phyloP scores from a whole-genome alignment of 192 early-diverging fungal genomes.

The Coemansia sp. region DNA sequence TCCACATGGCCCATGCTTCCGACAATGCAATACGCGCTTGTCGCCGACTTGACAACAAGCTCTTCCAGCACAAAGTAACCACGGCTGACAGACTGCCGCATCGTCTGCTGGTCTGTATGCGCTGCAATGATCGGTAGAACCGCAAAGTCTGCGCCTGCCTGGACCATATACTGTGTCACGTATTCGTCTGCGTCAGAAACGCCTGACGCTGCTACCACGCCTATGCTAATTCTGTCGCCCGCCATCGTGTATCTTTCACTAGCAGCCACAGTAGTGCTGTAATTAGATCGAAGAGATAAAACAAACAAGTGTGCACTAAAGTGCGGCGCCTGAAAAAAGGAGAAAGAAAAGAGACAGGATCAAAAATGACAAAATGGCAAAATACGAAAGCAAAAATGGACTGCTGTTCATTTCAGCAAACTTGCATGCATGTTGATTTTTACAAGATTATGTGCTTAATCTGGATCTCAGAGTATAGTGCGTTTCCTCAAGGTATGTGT shows the following conservation, averaged over 20 bases:
- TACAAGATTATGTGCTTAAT: too few relatives aligned
- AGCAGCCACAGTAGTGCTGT: neutral
- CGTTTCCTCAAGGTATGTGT: too few relatives aligned
- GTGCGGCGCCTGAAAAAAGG: neutral
- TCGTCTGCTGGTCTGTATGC: neutral
- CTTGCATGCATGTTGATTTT: too few relatives aligned
- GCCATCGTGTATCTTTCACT: constrained; percentile 14
- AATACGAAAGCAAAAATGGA: neutral
- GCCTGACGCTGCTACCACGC: constrained; percentile 22
- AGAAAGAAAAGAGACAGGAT: neutral
- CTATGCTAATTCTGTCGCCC: constrained; percentile 28
- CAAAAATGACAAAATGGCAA: neutral
- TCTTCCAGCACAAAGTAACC: constrained; percentile 27
- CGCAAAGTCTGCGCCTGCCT: constrained; percentile 35
- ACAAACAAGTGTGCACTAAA: neutral
- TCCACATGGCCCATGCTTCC: constrained; percentile 13
- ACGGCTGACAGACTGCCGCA: constrained; percentile 6
- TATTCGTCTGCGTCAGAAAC: constrained; percentile 31
- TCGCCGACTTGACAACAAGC: constrained; percentile 27
- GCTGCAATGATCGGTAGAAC: constrained; percentile 19
- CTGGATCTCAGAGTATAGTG: too few relatives aligned
- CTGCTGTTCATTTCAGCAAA: neutral
- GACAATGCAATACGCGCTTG: constrained; percentile 36
- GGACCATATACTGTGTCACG: constrained; percentile 12
- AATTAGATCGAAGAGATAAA: neutral